Base-by-base conservation (phyloP, 1,139 yeast genomes). In the Yamadazyma jaroonii region DNA sequence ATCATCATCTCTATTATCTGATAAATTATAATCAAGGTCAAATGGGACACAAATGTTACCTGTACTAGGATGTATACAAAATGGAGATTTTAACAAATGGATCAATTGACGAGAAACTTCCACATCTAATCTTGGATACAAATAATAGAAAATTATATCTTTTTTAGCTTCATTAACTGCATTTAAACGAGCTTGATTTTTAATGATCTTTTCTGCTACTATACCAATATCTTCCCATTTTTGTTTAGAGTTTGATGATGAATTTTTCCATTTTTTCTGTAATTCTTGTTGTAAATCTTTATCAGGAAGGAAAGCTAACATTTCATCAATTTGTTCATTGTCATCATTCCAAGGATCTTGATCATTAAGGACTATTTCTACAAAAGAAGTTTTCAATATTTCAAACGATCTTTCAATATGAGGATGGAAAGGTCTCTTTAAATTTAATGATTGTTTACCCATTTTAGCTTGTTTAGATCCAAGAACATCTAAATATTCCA, bases 21-120 rank as follows among this genome's bases (percentile, higher is more conserved):
- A 56, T 23, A 68, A 49, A 45, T 75, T 49, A 54, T 57, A 26
- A 47, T 54, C 15, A 1, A 86, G 79, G 53, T 83, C 86, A 51
- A 92, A 89, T 0, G 98, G 97, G 6, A 94, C 97, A 77, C 98
- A 92, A 4, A 92, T 86, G 50, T 89, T 85, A n/a, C 97, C 97
- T 0, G 99, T 94, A 6, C 89, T 82, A 1, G 99, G 99, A 57
- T 92, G 99, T 34, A 92, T 82, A 67, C 97, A 92, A 59, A 94
- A 92, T n/a, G 99, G 99, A 1, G 97, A 85, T 57, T 92, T 92
- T 52, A 92, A 76, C 64, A 92, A 81, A 67, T 92, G 99, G 61
- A 82, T 87, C 50, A 90, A 71, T 58, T 86, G 95, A 49, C 84
- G 77, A 8, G 98, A 85, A 30, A 92, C 99, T 59, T 90, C 95